These are phyloP conservation scores for Coemansia sp. DNA, from an alignment of 192 early-diverging fungal species.

Conservation along the genomic window DNA sequence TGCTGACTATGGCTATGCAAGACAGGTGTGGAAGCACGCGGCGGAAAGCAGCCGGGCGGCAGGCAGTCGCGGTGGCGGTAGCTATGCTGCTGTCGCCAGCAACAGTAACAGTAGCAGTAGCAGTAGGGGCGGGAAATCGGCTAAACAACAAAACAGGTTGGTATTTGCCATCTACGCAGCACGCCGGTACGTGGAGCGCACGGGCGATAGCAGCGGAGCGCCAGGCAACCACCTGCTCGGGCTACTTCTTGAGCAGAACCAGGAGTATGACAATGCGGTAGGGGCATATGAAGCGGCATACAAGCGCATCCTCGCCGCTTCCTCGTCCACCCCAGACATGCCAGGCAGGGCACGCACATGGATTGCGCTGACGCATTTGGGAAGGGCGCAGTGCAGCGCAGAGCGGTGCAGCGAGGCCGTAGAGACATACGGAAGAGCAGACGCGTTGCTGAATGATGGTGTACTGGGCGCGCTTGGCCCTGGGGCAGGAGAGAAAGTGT, in stretches of 20 bases:
- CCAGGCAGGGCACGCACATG: constrained; percentile 35
- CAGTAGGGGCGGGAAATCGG: constrained; percentile 28
- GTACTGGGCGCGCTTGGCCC: neutral
- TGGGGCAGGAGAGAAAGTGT: constrained; percentile 25
- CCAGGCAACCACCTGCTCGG: constrained; percentile 60
- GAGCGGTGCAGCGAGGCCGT: constrained; percentile 64
- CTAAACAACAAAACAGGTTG: constrained; percentile 37
- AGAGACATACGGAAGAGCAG: constrained; percentile 53
- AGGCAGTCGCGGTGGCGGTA: neutral
- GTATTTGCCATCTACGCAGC: constrained; percentile 42
- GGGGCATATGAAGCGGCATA: constrained; percentile 63
- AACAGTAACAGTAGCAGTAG: neutral
- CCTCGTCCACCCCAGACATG: neutral
- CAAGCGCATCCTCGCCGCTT: neutral
- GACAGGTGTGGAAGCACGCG: constrained; percentile 31
- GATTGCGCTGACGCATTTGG: constrained; percentile 65
- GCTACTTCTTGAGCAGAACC: constrained; percentile 73
- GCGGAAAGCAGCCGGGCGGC: constrained; percentile 1
- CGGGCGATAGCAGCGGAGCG: constrained; percentile 23
- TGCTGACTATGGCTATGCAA: constrained; percentile 69
- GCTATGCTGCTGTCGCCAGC: neutral
- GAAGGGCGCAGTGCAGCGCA: constrained; percentile 66
- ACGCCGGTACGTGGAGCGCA: constrained; percentile 31
- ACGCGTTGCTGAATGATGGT: constrained; percentile 5
- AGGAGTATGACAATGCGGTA: constrained; percentile 67